Evolutionary conservation across 495 filamentous ascomycete species (phyloP).

Genomic region (Sordaria brevicollis): DNA sequence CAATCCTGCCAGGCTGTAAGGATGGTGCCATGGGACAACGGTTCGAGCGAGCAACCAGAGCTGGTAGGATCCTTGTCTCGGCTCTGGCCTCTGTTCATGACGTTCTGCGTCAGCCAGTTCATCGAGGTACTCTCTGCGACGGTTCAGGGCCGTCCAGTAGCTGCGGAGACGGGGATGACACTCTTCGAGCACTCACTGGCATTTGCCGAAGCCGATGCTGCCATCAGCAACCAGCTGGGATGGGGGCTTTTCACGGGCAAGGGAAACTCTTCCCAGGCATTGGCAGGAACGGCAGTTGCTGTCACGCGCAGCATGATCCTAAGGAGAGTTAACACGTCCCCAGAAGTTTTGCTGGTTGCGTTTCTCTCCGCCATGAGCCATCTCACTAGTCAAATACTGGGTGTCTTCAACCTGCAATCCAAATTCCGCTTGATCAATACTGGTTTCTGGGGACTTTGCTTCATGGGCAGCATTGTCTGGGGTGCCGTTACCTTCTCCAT

Average conservation of each 20-base stretch:
- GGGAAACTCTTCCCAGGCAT: slow-evolving; percentile 30
- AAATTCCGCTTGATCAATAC: slow-evolving; percentile 74
- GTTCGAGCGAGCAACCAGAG: slow-evolving; percentile 25
- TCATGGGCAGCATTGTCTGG: slow-evolving; percentile 71
- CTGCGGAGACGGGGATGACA: slow-evolving; percentile 89
- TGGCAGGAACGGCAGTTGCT: slow-evolving; percentile 31
- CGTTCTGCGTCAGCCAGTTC: slow-evolving; percentile 76
- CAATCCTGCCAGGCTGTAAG: slow-evolving; percentile 60
- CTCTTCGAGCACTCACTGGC: slow-evolving; percentile 93
- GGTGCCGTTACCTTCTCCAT: slow-evolving; percentile 52
- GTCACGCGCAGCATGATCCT: slow-evolving; percentile 48
- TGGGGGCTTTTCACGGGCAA: slow-evolving; percentile 47
- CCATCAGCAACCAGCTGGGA: slow-evolving; percentile 64
- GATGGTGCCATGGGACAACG: slow-evolving; percentile 48
- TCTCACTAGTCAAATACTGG: slow-evolving; percentile 73
- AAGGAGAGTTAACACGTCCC: slow-evolving; percentile 64
- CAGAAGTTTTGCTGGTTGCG: slow-evolving; percentile 77
- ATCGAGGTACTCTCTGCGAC: slow-evolving; percentile 79
- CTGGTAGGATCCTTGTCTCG: slow-evolving; percentile 65
- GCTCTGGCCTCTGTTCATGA: slow-evolving; percentile 81
- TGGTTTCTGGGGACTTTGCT: slow-evolving; percentile 77
- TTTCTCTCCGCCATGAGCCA: slow-evolving; percentile 85
- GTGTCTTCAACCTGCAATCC: slow-evolving; percentile 66
- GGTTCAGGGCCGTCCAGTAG: slow-evolving; percentile 69
- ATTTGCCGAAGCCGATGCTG: slow-evolving; percentile 89